Base-by-base conservation (phyloP, 2,329 filamentous ascomycete genomes). In the Lachnellula subtilissima region DNA sequence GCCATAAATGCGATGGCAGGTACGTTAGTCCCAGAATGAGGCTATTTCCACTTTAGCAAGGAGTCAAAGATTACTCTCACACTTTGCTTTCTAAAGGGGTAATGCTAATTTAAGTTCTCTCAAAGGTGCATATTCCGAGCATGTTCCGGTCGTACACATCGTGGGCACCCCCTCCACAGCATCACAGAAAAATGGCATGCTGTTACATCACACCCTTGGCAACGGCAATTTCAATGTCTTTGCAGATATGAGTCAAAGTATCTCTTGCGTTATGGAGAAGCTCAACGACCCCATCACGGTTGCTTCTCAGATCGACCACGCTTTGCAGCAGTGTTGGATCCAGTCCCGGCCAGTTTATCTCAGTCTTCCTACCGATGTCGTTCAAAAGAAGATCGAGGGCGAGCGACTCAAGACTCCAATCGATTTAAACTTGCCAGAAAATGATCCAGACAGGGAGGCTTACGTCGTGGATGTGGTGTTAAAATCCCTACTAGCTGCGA, bases 191-290 rank as follows among this genome's bases (percentile, higher is more conserved):
- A 69, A 73, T 60, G 75, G 76, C 43, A 72, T 74, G 65, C 67
- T 81, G 32, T 70, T 84, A 52, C 87, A 91, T 70, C 87, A 90
- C 71, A 89, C 87, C 0, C 81, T 90, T 1, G 85, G 84, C 54
- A 88, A 89, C 64, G 87, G 90, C 57, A 87, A 95, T 73, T 95
- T 89, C 73, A 85, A 88, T 58, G 88, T 91, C 53, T 96, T 95
- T 71, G 80, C 84, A 63, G 82, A 89, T 67, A 95, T 96, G 87
- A 88, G 79, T 69, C 76, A 80, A 48, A 73, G 83, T 50, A 84
- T 95, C 64, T 89, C 89, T 1, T 88, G 85, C 69, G 83, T 84
- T 22, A 78, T 88, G 40, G 84, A 87, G 53, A 85, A 86, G 65
- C 78, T 96, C 55, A 86, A 84, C 68, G 80, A 89, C 60, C 83